Evolutionary conservation across 2,329 filamentous ascomycete genomes (phyloP), one percentile per base, ranked within the genome.

Genomic region (Phaeosphaeria sp.): DNA sequence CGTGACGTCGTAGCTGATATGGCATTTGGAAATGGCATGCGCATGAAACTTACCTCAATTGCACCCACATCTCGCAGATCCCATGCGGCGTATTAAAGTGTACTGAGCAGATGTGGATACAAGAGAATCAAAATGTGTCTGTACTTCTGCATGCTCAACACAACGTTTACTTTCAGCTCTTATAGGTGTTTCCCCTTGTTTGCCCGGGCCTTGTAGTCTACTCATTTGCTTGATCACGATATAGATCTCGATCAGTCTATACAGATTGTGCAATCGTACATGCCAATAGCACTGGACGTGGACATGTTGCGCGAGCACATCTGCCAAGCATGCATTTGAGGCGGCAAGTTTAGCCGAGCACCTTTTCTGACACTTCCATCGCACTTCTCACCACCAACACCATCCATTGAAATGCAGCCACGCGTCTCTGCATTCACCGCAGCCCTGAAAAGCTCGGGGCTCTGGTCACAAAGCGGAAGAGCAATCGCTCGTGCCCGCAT

Each of bases 321-420:
- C 15, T 49, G 67, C 67, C 67, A 68, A 68, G 67, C 43, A 50
- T 46, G 22, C 11, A 39, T 36, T 33, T 17, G 33, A 47, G 52
- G 50, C 41, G 46, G 63, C 66, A 71, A 60, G 30, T 66, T 52
- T 68, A 71, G 48, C 64, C 70, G 68, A 67, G 41, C 43, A 30
- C 52, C 50, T 46, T 59, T 54, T 60, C 49, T 23, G 52, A 59
- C 63, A 59, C 13, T 13, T 44, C 22, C 6, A 17, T 25, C 21
- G 10, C 11, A 25, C 11, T 46, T 15, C 21, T 49, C 44, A 47
- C 60, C 56, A 60, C 46, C 25, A 52, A 58, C 63, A 58, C 55
- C 55, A 60, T 51, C 64, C 58, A 56, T 56, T 55, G 54, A 63
- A 18, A 76, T 76, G 74, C 67, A 68, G 52, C 51, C 66, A 33